Evolutionary conservation across 2,329 filamentous ascomycete genomes (phyloP).

Genomic region (Aspergillus ustus): DNA sequence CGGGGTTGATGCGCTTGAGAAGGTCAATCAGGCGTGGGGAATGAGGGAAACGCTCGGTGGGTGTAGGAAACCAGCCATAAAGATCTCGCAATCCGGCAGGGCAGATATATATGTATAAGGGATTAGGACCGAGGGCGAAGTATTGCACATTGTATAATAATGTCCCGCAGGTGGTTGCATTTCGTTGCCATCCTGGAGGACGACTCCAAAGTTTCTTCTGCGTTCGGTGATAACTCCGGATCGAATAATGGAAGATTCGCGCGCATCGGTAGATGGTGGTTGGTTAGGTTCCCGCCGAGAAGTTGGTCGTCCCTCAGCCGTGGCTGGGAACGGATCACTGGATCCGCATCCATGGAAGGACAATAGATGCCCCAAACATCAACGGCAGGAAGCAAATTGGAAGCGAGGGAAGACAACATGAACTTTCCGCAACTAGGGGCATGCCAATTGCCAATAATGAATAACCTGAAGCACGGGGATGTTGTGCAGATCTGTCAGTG

Average conservation of each 20-base stretch:
- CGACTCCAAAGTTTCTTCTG: neutral
- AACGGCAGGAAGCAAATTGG: neutral
- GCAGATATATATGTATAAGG: too few relatives aligned
- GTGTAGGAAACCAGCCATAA: too few relatives aligned
- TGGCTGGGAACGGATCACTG: neutral
- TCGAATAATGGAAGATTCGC: neutral
- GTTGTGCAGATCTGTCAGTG: neutral
- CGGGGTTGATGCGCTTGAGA: too few relatives aligned
- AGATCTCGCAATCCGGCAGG: too few relatives aligned
- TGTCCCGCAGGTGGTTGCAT: neutral
- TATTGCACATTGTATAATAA: neutral
- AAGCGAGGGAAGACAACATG: slow-evolving; percentile 21
- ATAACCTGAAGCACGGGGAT: neutral
- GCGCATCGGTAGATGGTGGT: neutral
- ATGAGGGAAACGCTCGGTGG: too few relatives aligned
- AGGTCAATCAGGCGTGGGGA: too few relatives aligned
- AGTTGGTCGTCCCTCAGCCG: neutral
- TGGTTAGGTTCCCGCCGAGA: neutral
- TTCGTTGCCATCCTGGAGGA: neutral
- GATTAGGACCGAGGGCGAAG: too few relatives aligned
- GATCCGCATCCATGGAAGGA: neutral
- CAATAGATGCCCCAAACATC: neutral
- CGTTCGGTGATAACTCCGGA: neutral
- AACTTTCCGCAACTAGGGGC: slow-evolving; percentile 21
- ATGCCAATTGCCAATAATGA: slow-evolving; percentile 12